Evolutionary conservation across 1,284 basidiomycete species (phyloP).

Genomic region (Waitea zeae): DNA sequence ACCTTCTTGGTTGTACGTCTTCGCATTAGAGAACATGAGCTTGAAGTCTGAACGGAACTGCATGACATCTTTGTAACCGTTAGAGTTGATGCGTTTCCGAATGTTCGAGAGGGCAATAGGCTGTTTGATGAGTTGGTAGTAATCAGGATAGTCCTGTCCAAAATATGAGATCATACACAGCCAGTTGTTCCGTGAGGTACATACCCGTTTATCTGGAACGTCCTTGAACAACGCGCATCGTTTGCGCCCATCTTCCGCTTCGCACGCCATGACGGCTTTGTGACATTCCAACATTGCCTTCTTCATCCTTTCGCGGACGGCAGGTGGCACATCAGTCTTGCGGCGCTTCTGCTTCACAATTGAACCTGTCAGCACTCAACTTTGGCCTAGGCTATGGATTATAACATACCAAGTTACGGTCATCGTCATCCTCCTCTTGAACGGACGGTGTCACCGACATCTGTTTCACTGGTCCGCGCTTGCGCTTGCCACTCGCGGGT

Average conservation of each 20-base stretch:
- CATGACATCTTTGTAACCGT: constrained; percentile 61
- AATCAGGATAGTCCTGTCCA: constrained; percentile 77
- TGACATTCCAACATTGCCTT: constrained; percentile 71
- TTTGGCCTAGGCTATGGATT: neutral
- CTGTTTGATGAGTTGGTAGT: constrained; percentile 44
- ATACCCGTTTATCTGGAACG: constrained; percentile 55
- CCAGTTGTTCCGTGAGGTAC: constrained; percentile 10
- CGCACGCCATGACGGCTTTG: constrained; percentile 60
- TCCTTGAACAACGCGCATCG: constrained; percentile 77
- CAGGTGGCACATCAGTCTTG: constrained; percentile 44
- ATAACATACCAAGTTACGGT: constrained; percentile 40
- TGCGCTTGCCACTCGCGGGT: constrained; percentile 41
- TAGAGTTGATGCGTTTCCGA: constrained; percentile 63
- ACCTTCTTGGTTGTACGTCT: constrained; percentile 77
- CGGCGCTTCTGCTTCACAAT: constrained; percentile 48
- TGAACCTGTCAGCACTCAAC: neutral
- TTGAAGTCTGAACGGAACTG: constrained; percentile 70
- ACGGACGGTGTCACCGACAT: constrained; percentile 63
- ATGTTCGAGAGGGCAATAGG: constrained; percentile 85
- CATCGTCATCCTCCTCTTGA: constrained; percentile 51
- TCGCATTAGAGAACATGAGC: constrained; percentile 88
- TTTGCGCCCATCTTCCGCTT: constrained; percentile 57
- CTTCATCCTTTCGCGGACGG: constrained; percentile 63
- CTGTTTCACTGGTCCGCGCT: constrained; percentile 50
- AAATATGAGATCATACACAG: constrained; percentile 3